Evolutionary conservation across 352 stramenopile species (phyloP).

Genomic region (Globisporangium polare): DNA sequence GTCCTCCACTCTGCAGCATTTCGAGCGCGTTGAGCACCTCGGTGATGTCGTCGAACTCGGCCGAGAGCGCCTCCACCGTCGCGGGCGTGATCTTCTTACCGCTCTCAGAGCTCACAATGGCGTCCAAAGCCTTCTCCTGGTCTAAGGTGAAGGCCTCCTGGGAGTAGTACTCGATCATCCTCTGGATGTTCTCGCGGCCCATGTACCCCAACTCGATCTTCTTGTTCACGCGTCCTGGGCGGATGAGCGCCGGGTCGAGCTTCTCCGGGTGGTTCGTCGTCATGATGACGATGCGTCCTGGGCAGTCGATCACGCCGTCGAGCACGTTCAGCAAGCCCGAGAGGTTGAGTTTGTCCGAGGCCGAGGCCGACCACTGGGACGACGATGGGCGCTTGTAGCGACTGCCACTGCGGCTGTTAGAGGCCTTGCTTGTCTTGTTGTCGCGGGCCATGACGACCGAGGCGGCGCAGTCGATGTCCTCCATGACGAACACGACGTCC

Average conservation of each 20-base stretch:
- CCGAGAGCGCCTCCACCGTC: slow-evolving; percentile 12
- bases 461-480: slow-evolving; percentile 84
- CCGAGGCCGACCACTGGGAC: slow-evolving; percentile 17
- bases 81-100: slow-evolving; percentile 30
- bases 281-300: slow-evolving; percentile 91
- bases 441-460: slow-evolving; percentile 60
- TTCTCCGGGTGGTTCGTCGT: slow-evolving; percentile 93
- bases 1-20: slow-evolving; percentile 3
- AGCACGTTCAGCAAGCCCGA: slow-evolving; percentile 87
- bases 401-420: background rate
- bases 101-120: background rate
- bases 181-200: slow-evolving; percentile 26
- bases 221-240: slow-evolving; percentile 88
- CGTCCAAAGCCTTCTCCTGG: slow-evolving; percentile 19
- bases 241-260: slow-evolving; percentile 89
- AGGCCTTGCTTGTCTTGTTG: slow-evolving; percentile 2
- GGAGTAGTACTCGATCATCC: slow-evolving; percentile 80
- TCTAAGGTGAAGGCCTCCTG: slow-evolving; percentile 22
- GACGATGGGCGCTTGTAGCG: slow-evolving; percentile 2
- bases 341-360: slow-evolving; percentile 74
- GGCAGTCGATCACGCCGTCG: slow-evolving; percentile 88
- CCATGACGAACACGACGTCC: slow-evolving; percentile 90
- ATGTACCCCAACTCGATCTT: slow-evolving; percentile 77
- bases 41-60: slow-evolving; percentile 15
- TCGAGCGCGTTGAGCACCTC: slow-evolving; percentile 6